Conservation (phyloP, 371 early-diverging fungal species). For the Mucor mucedo region DNA sequence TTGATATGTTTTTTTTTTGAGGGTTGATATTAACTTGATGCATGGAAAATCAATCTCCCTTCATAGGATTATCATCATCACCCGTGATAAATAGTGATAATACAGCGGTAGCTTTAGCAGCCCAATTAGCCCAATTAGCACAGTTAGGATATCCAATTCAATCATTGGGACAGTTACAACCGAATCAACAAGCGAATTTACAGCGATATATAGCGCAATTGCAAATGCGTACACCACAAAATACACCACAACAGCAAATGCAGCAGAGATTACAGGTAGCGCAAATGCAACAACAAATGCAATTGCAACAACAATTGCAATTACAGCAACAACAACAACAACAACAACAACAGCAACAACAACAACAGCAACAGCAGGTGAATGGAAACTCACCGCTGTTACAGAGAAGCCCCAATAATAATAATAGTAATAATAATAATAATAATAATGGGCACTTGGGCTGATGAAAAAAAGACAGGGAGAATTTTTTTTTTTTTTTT, state of each 20-base stretch:
- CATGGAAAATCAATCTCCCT: not conserved
- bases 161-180: constrained; percentile 29
- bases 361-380: constrained; percentile 12
- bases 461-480: constrained; percentile 1
- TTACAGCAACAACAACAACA: constrained; percentile 27
- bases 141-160: constrained; percentile 48
- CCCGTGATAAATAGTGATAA: constrained; percentile 21
- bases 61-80: constrained; percentile 30
- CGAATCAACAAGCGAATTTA: constrained; percentile 45
- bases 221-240: constrained; percentile 33
- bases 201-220: constrained; percentile 49
- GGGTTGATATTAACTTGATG: not conserved
- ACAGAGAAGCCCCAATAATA: constrained; percentile 20
- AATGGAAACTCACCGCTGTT: constrained; percentile 22
- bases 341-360: constrained; percentile 14
- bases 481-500: not conserved
- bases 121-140: constrained; percentile 37
- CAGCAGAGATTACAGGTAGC: constrained; percentile 27
- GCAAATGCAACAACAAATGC: constrained; percentile 25
- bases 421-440: not conserved
- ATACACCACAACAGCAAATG: constrained; percentile 17
- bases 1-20: not conserved
- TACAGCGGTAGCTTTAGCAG: constrained; percentile 37
- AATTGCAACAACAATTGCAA: constrained; percentile 28
- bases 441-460: constrained; percentile 15